Percentiles rank a stretch among this genome's conserved stretches.
phyloP scores from a whole-genome alignment of 2,329 filamentous ascomycete genomes.

The Aspergillus fumigatiaffinis region DNA sequence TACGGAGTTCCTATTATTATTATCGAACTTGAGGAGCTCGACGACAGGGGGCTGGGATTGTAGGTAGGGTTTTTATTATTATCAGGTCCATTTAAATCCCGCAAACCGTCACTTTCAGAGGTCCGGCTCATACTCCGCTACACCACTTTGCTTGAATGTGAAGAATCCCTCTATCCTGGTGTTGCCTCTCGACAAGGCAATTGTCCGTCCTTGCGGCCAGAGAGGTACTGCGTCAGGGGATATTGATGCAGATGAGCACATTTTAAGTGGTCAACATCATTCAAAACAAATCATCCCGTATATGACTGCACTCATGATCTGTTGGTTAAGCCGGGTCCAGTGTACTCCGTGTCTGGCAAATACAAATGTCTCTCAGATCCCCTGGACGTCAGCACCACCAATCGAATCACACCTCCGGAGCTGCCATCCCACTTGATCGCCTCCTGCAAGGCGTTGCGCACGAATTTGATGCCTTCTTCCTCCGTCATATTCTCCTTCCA shows the following conservation, averaged over 20 bases:
- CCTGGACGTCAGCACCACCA: slow-evolving; percentile 90
- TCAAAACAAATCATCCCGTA: slow-evolving; percentile 19
- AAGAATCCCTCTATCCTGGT: neutral
- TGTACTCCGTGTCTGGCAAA: slow-evolving; percentile 86
- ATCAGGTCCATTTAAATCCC: neutral
- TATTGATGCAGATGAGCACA: neutral
- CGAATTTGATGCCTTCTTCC: slow-evolving; percentile 83
- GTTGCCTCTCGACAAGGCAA: neutral
- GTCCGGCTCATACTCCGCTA: neutral
- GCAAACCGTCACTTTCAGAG: neutral
- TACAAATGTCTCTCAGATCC: slow-evolving; percentile 93
- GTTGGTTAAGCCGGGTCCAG: slow-evolving; percentile 59
- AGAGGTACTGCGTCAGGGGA: neutral
- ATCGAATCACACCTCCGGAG: slow-evolving; percentile 94
- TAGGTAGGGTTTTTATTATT: neutral
- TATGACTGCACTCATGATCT: slow-evolving; percentile 19
- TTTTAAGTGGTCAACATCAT: slow-evolving; percentile 13
- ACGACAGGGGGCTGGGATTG: neutral
- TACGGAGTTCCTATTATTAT: neutral
- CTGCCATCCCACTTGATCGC: slow-evolving; percentile 99
- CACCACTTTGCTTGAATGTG: neutral
- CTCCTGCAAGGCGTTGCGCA: slow-evolving; percentile 85
- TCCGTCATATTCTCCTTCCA: slow-evolving; percentile 96
- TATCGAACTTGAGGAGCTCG: neutral
- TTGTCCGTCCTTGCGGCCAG: no score